Evolutionary conservation across 768 basidiomycete genomes (phyloP).

Genomic region (Naganishia kalamii): DNA sequence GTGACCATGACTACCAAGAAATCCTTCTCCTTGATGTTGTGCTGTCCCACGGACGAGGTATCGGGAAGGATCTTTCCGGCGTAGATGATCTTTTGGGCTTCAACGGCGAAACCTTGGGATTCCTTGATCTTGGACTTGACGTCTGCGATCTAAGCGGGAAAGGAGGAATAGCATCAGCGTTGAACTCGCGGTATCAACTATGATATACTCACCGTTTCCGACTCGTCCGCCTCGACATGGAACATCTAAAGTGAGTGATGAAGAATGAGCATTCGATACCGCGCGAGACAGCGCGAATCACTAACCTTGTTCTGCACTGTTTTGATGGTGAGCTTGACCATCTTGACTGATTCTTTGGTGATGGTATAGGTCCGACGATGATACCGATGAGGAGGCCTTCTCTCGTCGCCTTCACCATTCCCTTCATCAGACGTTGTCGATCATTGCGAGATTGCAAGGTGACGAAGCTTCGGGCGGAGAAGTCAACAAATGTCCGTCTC

Average conservation of each 20-base stretch:
- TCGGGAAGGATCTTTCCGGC: conserved; percentile 88
- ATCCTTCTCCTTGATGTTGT: conserved; percentile 94
- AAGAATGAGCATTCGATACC: conserved; percentile 12
- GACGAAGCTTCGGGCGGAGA: not conserved
- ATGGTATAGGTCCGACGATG: not conserved
- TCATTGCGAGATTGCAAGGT: not conserved
- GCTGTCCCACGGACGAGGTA: conserved; percentile 76
- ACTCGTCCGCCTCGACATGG: conserved; percentile 70
- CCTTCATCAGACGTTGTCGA: not conserved
- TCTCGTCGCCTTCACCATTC: not conserved
- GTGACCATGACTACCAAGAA: conserved; percentile 99
- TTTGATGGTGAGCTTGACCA: conserved; percentile 90
- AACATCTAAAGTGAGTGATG: conserved; percentile 55
- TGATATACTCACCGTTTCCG: conserved; percentile 58
- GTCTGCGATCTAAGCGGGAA: conserved; percentile 51
- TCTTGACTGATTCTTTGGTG: conserved; percentile 10
- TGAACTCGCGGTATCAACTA: conserved; percentile 1
- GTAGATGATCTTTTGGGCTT: conserved; percentile 87
- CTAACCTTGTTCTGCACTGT: conserved; percentile 72
- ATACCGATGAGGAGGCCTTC: not conserved
- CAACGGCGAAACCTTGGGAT: conserved; percentile 65
- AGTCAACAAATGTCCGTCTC: not conserved
- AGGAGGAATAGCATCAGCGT: not conserved
- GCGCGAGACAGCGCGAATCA: not conserved
- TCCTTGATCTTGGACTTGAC: conserved; percentile 79